Evolutionary conservation across 2,329 filamentous ascomycete species (phyloP).

Genomic region (Colletotrichum endophyticum): DNA sequence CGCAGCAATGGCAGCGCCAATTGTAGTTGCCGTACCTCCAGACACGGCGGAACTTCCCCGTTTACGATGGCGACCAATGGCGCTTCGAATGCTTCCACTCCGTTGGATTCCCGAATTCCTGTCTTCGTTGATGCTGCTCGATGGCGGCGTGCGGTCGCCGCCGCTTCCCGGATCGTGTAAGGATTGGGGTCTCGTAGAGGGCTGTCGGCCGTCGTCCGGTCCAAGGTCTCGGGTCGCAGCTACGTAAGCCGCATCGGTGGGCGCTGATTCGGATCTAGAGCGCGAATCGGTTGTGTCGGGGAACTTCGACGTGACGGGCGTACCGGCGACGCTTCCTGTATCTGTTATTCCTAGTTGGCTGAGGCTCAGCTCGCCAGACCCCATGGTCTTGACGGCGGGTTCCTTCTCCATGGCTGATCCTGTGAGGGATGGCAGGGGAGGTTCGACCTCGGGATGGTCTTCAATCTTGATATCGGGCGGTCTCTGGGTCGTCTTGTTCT

Average conservation of each 20-base stretch:
- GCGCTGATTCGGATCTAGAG: conserved; percentile 62
- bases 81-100: conserved; percentile 71
- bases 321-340: conserved; percentile 55
- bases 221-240: conserved; percentile 37
- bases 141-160: conserved; percentile 70
- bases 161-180: conserved; percentile 52
- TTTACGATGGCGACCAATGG: conserved; percentile 67
- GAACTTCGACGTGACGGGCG: conserved; percentile 61
- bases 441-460: conserved; percentile 48
- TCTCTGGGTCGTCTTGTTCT: conserved; percentile 40
- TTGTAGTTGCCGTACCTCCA: conserved; percentile 64
- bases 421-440: conserved; percentile 28
- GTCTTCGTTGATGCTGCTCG: conserved; percentile 68
- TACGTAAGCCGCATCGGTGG: conserved; percentile 46
- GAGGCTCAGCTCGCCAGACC: conserved; percentile 85
- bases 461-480: conserved; percentile 35
- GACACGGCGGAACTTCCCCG: conserved; percentile 82
- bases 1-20: conserved; percentile 75
- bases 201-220: conserved; percentile 33
- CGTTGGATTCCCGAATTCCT: conserved; percentile 62
- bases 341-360: conserved; percentile 84
- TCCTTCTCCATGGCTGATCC: conserved; percentile 57
- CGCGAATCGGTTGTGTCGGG: conserved; percentile 53
- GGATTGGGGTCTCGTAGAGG: conserved; percentile 50
- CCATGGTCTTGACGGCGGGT: conserved; percentile 85